Base-by-base conservation (phyloP, 345 rosid species). In the Heritiera littoralis region DNA sequence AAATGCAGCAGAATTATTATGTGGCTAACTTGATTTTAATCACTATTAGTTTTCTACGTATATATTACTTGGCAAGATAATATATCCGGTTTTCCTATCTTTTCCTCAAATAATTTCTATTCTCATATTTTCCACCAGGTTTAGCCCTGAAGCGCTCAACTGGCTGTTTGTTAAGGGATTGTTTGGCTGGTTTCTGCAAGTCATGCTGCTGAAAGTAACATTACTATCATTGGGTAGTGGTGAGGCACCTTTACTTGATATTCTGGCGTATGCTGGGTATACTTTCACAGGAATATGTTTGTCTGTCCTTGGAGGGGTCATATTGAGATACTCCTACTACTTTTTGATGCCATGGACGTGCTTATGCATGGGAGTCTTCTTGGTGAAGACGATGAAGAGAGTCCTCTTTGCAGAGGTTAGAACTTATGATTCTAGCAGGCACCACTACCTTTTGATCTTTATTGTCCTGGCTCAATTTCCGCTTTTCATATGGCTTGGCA, bases 301-400 rank as follows among this genome's bases (percentile, higher is more conserved):
- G 60, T 90, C 97, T 59, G 89, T 92, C 56, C 85, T 92, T 20
- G 98, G 98, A 77, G 91, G 85, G 89, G 88, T 96, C 32, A 30
- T 89, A 59, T 84, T 86, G 84, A 88, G 89, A 76, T 96, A 92
- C 83, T 83, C 90, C 0, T 94, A 96, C 92, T 96, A 92, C 67
- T 84, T 81, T 74, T 65, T 96, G 85, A 88, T 96, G 90, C 97
- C 94, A 0, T 92, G 93, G 89, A 83, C 94, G 73, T 92, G 94
- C 87, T 79, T 96, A 51, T 92, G 97, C 86, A 89, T 88, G 85
- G 99, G 95, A 54, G 78, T 90, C 71, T 96, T 96, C 91, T 83
- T 96, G 88, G 97, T 92, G 79, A 96, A 94, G 93, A 96, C 98
- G 8, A 92, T 92, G 97, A 96, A 94, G 89, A 88, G 98, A 83